Evolutionary conservation across 345 rosid species (phyloP), one percentile per base, ranked within the genome.

Genomic region (Kernera saxatilis): DNA sequence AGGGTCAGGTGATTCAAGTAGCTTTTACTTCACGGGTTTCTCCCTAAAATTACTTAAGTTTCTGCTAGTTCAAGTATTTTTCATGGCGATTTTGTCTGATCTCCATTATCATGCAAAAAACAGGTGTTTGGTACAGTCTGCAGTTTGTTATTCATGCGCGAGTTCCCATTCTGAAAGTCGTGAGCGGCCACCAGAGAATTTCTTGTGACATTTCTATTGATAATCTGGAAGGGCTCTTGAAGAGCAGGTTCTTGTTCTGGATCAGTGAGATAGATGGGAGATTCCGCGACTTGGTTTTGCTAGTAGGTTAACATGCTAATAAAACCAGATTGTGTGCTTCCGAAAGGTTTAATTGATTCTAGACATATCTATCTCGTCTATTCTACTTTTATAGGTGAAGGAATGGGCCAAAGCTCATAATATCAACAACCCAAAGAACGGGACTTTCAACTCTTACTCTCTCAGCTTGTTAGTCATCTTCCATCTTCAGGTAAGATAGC

Each of bases 351-450:
- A 6, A 15, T 45, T 51, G 30, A 22, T 36, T 46, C 23, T 5
- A 25, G 14, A 29, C 66, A 25, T 44, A 4, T 19, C 10, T 41
- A 60, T 33, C 26, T 67, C 6, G 14, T 51, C n/a, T 41, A 25
- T 50, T 69, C 52, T 32, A 69, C 52, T 44, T 72, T 39, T 73
- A 46, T 78, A 93, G 98, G 98, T 93, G 71, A 93, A 91, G 80
- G 97, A 91, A 84, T 93, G 98, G 98, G 97, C 98, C 64, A 91
- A 91, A 84, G 80, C 92, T 66, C 85, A 91, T 54, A 66, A 81
- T 41, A 85, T 93, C 70, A 93, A 91, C 74, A 76, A 91, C 58
- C 79, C 98, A 1, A 93, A 81, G 80, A 7, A 12, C 18, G 94
- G 97, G 68, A 77, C 87, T 37, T 74, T 93, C 36, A 93, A 88